Evolutionary conservation across 176 grass and related monocot species (phyloP).

Genomic region (Avena atlantica): DNA sequence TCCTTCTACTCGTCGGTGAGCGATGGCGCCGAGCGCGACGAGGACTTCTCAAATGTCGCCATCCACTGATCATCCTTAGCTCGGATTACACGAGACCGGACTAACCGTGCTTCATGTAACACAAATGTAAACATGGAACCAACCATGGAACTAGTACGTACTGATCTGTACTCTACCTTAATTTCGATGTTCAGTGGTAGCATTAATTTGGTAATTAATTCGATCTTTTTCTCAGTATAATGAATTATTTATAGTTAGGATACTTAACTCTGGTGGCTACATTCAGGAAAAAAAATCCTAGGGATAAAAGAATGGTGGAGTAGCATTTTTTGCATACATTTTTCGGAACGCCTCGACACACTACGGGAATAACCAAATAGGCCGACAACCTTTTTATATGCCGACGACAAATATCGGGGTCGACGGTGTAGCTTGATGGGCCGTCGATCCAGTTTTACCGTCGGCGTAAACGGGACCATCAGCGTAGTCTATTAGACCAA

Average conservation of each 20-base stretch:
- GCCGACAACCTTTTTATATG: no score
- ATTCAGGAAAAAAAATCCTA: no score
- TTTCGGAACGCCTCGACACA: no score
- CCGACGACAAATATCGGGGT: no score
- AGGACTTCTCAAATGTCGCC: constrained; percentile 20
- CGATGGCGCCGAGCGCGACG: constrained; percentile 38
- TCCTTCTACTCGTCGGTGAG: constrained; percentile 53
- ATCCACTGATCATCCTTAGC: constrained; percentile 24
- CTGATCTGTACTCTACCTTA: constrained; percentile 25
- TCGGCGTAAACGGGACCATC: no score
- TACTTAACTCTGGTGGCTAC: not conserved
- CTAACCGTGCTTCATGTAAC: not conserved
- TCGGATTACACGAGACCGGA: not conserved
- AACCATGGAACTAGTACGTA: constrained; percentile 22
- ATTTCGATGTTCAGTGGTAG: constrained; percentile 29
- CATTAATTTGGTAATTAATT: constrained; percentile 4
- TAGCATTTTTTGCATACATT: no score
- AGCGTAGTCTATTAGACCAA: no score
- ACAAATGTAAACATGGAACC: not conserved
- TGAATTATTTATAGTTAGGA: not conserved
- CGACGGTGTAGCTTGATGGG: no score
- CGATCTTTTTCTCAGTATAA: not conserved
- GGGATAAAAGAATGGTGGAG: no score
- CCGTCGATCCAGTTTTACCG: no score
- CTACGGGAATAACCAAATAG: no score